phyloP scores from a whole-genome alignment of 352 stramenopile species.

The Aphanomyces stellatus region DNA sequence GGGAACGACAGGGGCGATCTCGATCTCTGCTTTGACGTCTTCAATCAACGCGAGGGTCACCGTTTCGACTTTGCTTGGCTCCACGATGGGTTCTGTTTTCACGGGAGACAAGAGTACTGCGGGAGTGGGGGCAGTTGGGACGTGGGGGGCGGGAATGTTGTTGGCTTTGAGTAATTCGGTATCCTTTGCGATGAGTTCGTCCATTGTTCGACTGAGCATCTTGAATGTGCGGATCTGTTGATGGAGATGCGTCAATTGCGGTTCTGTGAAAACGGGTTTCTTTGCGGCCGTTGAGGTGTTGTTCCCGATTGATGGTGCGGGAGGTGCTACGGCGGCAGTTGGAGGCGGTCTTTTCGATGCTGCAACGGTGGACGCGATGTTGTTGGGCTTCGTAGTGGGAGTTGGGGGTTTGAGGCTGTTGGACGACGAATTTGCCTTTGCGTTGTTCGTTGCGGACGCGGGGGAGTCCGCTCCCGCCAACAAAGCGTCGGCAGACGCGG shows the following conservation, averaged over 20 bases:
- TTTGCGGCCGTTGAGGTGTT: constrained; percentile 27
- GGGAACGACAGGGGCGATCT: background rate
- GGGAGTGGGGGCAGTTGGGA: background rate
- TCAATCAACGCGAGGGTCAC: too few species aligned
- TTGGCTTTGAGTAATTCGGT: constrained; percentile 4
- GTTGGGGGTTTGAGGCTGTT: background rate
- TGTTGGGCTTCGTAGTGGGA: constrained; percentile 14
- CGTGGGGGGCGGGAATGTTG: background rate
- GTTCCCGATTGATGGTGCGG: constrained; percentile 24
- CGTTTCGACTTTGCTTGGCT: background rate
- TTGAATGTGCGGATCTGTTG: constrained; percentile 83
- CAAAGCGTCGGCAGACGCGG: background rate
- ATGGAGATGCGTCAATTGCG: constrained; percentile 76
- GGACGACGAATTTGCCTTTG: background rate
- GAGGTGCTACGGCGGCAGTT: constrained; percentile 18
- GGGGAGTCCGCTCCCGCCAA: background rate
- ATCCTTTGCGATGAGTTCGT: constrained; percentile 36
- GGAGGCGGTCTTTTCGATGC: background rate
- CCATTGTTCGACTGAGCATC: constrained; percentile 74
- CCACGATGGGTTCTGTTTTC: background rate
- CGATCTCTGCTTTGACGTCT: background rate
- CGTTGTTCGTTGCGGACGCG: too few species aligned
- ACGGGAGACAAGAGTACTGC: background rate
- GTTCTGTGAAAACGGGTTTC: constrained; percentile 68
- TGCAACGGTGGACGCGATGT: background rate